A percentile compares a stretch with the other conserved stretches of the same genome.
Conservation (phyloP, 371 early-diverging fungal species). For the Apophysomyces variabilis region DNA sequence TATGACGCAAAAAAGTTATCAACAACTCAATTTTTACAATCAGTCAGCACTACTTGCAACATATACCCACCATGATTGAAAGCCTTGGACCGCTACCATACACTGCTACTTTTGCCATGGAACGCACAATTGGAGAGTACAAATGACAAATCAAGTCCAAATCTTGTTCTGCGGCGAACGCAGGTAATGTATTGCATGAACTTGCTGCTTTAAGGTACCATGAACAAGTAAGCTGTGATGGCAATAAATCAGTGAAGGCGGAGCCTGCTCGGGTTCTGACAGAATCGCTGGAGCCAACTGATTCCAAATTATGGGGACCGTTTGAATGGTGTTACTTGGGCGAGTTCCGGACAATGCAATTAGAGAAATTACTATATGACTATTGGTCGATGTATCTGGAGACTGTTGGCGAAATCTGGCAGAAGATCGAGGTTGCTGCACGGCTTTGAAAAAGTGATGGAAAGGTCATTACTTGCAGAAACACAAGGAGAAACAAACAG, state of each 20-base stretch:
- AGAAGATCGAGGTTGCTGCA: background rate
- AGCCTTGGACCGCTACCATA: background rate
- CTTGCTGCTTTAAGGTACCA: background rate
- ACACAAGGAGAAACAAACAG: background rate
- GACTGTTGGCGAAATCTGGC: background rate
- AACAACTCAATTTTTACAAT: constrained; percentile 7
- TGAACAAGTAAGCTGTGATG: background rate
- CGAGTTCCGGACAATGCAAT: background rate
- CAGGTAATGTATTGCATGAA: constrained; percentile 3
- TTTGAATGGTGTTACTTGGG: background rate
- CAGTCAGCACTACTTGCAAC: constrained; percentile 3
- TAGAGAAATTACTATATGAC: background rate
- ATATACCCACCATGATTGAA: background rate
- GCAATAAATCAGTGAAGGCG: background rate
- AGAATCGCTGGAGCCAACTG: background rate
- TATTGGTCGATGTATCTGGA: background rate
- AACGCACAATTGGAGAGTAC: constrained; percentile 7
- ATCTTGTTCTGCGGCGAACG: background rate
- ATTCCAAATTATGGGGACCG: background rate
- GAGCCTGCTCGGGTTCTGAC: background rate
- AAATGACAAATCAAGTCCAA: background rate
- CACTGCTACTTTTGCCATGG: constrained; percentile 11
- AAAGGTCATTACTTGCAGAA: background rate
- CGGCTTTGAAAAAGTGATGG: background rate
- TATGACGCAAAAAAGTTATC: background rate